phyloP scores from a whole-genome alignment of 2,329 filamentous ascomycete genomes.

The Microthyrium microscopicum region DNA sequence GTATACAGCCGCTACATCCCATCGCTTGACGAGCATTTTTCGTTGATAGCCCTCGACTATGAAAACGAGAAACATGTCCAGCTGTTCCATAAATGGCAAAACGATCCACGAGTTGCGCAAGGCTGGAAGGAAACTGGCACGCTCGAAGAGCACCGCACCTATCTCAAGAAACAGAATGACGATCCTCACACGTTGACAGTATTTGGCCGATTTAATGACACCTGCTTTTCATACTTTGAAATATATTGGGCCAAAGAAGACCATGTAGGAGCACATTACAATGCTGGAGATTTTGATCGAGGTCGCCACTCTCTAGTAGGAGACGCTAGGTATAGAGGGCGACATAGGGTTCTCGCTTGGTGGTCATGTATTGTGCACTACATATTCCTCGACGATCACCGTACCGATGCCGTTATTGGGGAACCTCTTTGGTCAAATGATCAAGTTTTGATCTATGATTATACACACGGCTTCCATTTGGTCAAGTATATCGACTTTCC shows the following conservation, averaged over 20 bases:
- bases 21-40: slow-evolving; percentile 59
- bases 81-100: slow-evolving; percentile 68
- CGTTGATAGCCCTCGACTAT: slow-evolving; percentile 58
- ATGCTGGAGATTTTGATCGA: slow-evolving; percentile 38
- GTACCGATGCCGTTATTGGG: slow-evolving; percentile 39
- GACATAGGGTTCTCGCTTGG: slow-evolving; percentile 40
- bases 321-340: slow-evolving; percentile 36
- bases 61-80: slow-evolving; percentile 44
- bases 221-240: slow-evolving; percentile 62
- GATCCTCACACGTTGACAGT: slow-evolving; percentile 58
- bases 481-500: slow-evolving; percentile 58
- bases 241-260: slow-evolving; percentile 63
- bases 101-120: slow-evolving; percentile 63
- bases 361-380: slow-evolving; percentile 42
- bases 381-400: slow-evolving; percentile 41
- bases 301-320: slow-evolving; percentile 45
- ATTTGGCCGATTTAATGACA: slow-evolving; percentile 54
- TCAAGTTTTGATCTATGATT: slow-evolving; percentile 57
- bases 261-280: slow-evolving; percentile 41
- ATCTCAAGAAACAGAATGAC: slow-evolving; percentile 49
- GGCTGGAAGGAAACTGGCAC: slow-evolving; percentile 70
- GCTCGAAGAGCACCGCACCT: slow-evolving; percentile 55
- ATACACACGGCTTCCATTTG: slow-evolving; percentile 55
- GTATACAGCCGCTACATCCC: slow-evolving; percentile 69
- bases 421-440: slow-evolving; percentile 58